Evolutionary conservation across 805 yeast species (phyloP).

Genomic region (Sugiyamaella chiloensis): DNA sequence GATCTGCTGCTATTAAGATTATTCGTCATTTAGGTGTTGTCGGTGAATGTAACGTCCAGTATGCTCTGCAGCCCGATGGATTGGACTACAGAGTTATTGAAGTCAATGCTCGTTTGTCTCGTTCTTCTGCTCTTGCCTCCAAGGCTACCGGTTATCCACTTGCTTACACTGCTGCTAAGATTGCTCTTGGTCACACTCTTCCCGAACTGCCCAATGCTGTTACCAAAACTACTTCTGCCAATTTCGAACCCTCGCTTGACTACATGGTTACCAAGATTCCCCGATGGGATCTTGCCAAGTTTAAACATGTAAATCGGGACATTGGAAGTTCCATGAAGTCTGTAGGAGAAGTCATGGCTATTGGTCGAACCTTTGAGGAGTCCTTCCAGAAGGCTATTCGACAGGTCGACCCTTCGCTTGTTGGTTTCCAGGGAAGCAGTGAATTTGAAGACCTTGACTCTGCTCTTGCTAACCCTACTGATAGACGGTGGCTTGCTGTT

Average conservation of each 20-base stretch:
- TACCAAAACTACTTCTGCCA: constrained; percentile 92
- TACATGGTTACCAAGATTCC: constrained; percentile 97
- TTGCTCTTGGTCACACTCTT: constrained; percentile 89
- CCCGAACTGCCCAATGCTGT: constrained; percentile 96
- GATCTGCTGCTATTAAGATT: constrained; percentile 95
- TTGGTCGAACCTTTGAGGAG: constrained; percentile 97
- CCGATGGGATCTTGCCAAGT: constrained; percentile 95
- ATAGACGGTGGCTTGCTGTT: constrained; percentile 96
- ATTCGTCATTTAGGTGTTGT: constrained; percentile 98
- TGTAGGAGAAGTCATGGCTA: constrained; percentile 99
- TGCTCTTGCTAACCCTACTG: constrained; percentile 81
- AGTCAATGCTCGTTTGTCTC: constrained; percentile 93
- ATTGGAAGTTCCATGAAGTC: constrained; percentile 97
- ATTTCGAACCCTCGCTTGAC: constrained; percentile 95
- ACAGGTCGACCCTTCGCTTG: constrained; percentile 85
- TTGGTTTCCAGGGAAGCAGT: constrained; percentile 82
- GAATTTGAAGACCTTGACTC: constrained; percentile 72
- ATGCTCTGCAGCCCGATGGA: constrained; percentile 93
- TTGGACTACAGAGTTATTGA: constrained; percentile 95
- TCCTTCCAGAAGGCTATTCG: constrained; percentile 96
- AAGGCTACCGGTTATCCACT: constrained; percentile 98
- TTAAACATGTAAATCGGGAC: constrained; percentile 90
- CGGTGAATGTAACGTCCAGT: constrained; percentile 98
- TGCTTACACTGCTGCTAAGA: constrained; percentile 98
- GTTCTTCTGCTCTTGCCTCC: constrained; percentile 97